These are phyloP conservation scores for Neurospora tetraspora DNA, from an alignment of 495 filamentous ascomycete species.

Conservation along the genomic window DNA sequence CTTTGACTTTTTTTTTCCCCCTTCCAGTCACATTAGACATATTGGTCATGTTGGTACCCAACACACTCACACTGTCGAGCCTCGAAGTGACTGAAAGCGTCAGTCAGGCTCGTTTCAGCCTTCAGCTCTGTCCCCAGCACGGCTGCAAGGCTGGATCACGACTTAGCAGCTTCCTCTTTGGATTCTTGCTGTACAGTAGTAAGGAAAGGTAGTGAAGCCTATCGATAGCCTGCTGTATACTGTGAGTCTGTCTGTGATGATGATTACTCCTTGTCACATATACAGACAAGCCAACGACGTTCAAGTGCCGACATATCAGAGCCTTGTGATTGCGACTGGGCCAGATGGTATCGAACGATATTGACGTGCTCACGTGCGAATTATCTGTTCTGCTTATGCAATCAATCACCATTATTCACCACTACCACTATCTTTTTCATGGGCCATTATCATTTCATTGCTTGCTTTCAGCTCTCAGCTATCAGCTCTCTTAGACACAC, in stretches of 20 bases:
- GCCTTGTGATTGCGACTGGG: neutral
- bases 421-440: neutral
- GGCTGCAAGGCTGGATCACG: constrained; percentile 2
- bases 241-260: neutral
- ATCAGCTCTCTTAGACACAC: neutral
- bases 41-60: neutral
- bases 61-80: neutral
- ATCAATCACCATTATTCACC: neutral
- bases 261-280: neutral
- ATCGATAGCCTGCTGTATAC: neutral
- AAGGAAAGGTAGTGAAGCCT: neutral
- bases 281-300: neutral
- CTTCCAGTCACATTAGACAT: neutral
- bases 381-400: neutral
- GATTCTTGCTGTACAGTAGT: neutral
- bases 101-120: constrained; percentile 11
- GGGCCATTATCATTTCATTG: neutral
- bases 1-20: too few relatives aligned
- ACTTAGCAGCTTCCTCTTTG: neutral
- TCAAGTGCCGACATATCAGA: neutral
- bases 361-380: neutral
- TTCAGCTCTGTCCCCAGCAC: constrained; percentile 24
- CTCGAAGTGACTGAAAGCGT: too few relatives aligned
- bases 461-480: neutral
- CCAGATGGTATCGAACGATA: neutral